Percentiles rank a stretch among this genome's conserved stretches.
phyloP scores from a whole-genome alignment of 768 basidiomycete species.

The Boletellus emodensis region DNA sequence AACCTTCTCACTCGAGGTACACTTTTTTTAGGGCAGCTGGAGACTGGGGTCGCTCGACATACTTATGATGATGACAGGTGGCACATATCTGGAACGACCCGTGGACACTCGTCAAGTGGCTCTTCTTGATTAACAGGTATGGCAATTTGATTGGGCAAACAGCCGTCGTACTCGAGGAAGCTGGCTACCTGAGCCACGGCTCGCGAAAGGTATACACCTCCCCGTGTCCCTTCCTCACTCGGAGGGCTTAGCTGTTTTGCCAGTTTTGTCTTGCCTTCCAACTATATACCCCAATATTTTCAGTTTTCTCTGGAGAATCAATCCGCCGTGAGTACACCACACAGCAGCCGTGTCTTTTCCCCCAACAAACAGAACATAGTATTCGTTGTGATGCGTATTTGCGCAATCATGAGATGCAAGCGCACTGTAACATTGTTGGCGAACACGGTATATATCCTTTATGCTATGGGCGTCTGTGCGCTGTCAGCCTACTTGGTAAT shows the following conservation, averaged over 20 bases:
- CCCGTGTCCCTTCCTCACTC: background rate
- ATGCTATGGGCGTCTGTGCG: background rate
- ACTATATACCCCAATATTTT: background rate
- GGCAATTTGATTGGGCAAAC: slow-evolving; percentile 18
- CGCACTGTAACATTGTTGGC: background rate
- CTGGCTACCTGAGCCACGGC: slow-evolving; percentile 11
- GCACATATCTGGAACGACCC: slow-evolving; percentile 2
- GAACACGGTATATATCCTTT: slow-evolving; percentile 11
- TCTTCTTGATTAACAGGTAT: slow-evolving; percentile 12
- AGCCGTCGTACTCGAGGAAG: slow-evolving; percentile 18
- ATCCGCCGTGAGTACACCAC: slow-evolving; percentile 9
- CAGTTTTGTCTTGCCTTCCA: slow-evolving; percentile 7
- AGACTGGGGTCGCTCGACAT: background rate
- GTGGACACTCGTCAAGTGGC: slow-evolving; percentile 4
- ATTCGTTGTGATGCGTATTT: slow-evolving; percentile 21
- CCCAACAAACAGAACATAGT: slow-evolving; percentile 3
- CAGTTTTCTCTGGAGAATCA: slow-evolving; percentile 2
- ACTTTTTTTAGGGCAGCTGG: background rate
- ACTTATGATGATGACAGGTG: background rate
- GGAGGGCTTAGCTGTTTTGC: background rate
- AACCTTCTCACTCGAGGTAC: slow-evolving; percentile 11
- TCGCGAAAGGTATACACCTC: slow-evolving; percentile 1
- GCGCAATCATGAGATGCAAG: slow-evolving; percentile 18
- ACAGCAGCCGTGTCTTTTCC: too few species aligned
- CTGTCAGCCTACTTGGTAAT: background rate